Evolutionary conservation across 352 stramenopile species (phyloP).

Genomic region (Globisporangium rhizosaccharum): DNA sequence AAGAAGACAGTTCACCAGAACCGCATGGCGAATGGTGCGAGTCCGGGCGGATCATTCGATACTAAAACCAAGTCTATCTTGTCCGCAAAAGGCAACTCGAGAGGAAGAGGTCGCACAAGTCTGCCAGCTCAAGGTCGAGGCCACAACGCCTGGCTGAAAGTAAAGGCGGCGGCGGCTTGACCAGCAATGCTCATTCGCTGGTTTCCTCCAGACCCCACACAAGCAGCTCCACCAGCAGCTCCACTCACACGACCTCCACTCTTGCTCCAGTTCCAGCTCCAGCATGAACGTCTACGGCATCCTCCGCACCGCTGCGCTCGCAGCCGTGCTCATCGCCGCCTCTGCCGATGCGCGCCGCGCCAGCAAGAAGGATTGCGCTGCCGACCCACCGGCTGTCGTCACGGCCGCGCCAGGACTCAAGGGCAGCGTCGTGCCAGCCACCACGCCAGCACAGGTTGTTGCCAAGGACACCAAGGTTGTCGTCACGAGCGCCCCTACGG

Average conservation of each 20-base stretch:
- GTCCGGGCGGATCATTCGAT: background rate
- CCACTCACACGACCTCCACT: background rate
- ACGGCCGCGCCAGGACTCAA: constrained; percentile 5
- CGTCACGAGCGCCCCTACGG: background rate
- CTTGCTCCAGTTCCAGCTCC: background rate
- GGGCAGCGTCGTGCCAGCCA: background rate
- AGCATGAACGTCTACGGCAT: constrained; percentile 19
- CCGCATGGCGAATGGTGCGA: too few relatives aligned
- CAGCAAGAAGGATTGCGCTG: constrained; percentile 9
- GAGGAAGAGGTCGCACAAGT: too few relatives aligned
- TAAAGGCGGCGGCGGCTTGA: background rate
- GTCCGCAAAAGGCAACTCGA: too few relatives aligned
- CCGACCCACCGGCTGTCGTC: background rate
- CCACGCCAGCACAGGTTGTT: background rate
- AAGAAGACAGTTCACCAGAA: too few relatives aligned
- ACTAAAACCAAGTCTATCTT: background rate
- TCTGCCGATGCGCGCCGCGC: constrained; percentile 5
- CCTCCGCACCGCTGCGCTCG: constrained; percentile 14
- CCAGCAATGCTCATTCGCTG: constrained; percentile 5
- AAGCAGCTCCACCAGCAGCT: background rate
- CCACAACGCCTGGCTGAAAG: background rate
- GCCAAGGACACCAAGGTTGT: background rate
- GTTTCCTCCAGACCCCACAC: constrained; percentile 8
- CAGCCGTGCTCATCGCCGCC: constrained; percentile 10
- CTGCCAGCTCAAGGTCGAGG: background rate